These are phyloP conservation scores for Penicillium flavigenum DNA, from an alignment of 495 filamentous ascomycete species.

Conservation along the genomic window DNA sequence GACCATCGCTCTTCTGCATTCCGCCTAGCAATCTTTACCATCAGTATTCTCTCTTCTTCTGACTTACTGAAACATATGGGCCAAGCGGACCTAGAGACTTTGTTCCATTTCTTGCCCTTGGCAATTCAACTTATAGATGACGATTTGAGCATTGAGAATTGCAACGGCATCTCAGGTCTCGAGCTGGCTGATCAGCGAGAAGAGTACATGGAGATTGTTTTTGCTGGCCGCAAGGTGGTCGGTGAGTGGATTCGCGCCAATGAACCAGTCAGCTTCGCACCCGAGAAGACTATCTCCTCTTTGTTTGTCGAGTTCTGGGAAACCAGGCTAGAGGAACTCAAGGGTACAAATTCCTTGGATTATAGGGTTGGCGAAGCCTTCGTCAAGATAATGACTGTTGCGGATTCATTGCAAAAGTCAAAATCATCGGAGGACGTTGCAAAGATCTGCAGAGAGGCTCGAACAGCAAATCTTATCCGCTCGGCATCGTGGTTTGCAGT, in stretches of 20 bases:
- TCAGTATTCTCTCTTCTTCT: slow-evolving; percentile 50
- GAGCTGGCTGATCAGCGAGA: slow-evolving; percentile 50
- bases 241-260: slow-evolving; percentile 43
- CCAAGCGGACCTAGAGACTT: slow-evolving; percentile 32
- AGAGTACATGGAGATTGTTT: slow-evolving; percentile 62
- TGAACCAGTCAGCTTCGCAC: slow-evolving; percentile 15
- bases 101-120: slow-evolving; percentile 53
- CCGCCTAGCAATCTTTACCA: slow-evolving; percentile 68
- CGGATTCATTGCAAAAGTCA: slow-evolving; percentile 23
- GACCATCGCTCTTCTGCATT: slow-evolving; percentile 69
- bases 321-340: slow-evolving; percentile 33
- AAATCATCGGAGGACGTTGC: slow-evolving; percentile 37
- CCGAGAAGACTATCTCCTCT: slow-evolving; percentile 23
- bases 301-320: slow-evolving; percentile 39
- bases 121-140: slow-evolving; percentile 61
- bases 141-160: slow-evolving; percentile 56
- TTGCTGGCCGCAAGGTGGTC: slow-evolving; percentile 55
- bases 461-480: slow-evolving; percentile 40
- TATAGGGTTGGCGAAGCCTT: slow-evolving; percentile 45
- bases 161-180: slow-evolving; percentile 55
- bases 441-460: slow-evolving; percentile 37
- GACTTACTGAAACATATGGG: slow-evolving; percentile 32
- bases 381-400: slow-evolving; percentile 39
- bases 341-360: slow-evolving; percentile 32
- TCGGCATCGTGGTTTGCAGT: slow-evolving; percentile 43